These are phyloP conservation scores for Lepiota subincarnata DNA, from an alignment of 768 basidiomycete genomes.

Conservation along the genomic window DNA sequence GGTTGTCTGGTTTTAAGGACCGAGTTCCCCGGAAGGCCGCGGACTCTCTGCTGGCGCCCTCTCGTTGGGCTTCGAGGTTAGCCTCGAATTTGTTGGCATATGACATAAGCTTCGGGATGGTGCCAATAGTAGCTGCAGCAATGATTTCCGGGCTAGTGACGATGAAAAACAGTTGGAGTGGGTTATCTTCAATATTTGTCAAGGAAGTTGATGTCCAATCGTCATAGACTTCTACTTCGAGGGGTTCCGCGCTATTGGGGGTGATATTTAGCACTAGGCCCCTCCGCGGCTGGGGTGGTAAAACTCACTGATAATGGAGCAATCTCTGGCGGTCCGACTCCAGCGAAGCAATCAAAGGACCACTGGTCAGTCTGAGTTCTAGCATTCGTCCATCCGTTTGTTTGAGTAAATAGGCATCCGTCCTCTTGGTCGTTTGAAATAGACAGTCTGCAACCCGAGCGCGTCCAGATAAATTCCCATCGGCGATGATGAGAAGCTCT, in stretches of 20 bases:
- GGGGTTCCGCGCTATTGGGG: slow-evolving; percentile 63
- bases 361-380: slow-evolving; percentile 72
- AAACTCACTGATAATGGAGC: slow-evolving; percentile 66
- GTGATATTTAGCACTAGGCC: background rate
- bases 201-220: slow-evolving; percentile 67
- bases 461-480: slow-evolving; percentile 69
- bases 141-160: slow-evolving; percentile 67
- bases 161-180: slow-evolving; percentile 69
- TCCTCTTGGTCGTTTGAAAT: slow-evolving; percentile 71
- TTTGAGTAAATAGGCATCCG: slow-evolving; percentile 25
- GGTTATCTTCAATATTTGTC: slow-evolving; percentile 34
- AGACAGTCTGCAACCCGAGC: slow-evolving; percentile 64
- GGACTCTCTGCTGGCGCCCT: slow-evolving; percentile 77
- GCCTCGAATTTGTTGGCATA: slow-evolving; percentile 72
- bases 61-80: slow-evolving; percentile 67
- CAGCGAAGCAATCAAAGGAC: slow-evolving; percentile 58
- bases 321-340: slow-evolving; percentile 76
- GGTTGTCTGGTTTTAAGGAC: slow-evolving; percentile 72
- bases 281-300: background rate
- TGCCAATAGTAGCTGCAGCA: slow-evolving; percentile 64
- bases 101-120: slow-evolving; percentile 72
- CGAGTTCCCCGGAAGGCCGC: slow-evolving; percentile 69
- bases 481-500: slow-evolving; percentile 62
- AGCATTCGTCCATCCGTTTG: slow-evolving; percentile 51
- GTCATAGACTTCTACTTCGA: slow-evolving; percentile 70